These are phyloP conservation scores for Phytopythium ostracodes DNA, from an alignment of 352 stramenopile species.

Conservation along the genomic window DNA sequence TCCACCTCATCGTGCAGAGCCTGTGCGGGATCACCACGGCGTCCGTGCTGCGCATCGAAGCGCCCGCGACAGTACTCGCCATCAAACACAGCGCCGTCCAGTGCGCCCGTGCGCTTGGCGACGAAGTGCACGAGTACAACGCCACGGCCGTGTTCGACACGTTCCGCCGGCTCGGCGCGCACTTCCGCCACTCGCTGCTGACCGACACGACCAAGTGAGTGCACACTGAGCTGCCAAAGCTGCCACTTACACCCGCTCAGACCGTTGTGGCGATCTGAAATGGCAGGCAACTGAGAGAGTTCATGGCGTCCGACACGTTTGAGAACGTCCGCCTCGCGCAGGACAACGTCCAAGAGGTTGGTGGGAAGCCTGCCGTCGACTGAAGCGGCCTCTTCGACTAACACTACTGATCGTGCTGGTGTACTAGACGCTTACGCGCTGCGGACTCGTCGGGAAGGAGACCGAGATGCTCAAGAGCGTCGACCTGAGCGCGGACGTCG, in stretches of 20 bases:
- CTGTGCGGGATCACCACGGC: conserved; percentile 65
- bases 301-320: conserved; percentile 68
- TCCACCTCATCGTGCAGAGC: conserved; percentile 72
- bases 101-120: conserved; percentile 53
- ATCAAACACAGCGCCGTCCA: conserved; percentile 64
- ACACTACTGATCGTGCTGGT: background rate
- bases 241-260: background rate
- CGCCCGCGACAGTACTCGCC: conserved; percentile 50
- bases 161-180: conserved; percentile 49
- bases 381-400: background rate
- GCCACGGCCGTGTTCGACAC: conserved; percentile 59
- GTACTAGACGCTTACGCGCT: conserved; percentile 39
- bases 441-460: conserved; percentile 51
- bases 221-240: background rate
- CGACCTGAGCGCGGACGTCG: conserved; percentile 32
- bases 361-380: background rate
- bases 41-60: conserved; percentile 53
- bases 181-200: conserved; percentile 59
- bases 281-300: conserved; percentile 54
- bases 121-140: conserved; percentile 79
- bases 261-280: background rate
- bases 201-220: conserved; percentile 59
- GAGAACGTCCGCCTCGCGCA: conserved; percentile 45
- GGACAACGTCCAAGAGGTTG: conserved; percentile 37
- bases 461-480: conserved; percentile 56